Base-by-base conservation (phyloP, 148 eudicot genomes). In the Vaccinium vitisidaea region DNA sequence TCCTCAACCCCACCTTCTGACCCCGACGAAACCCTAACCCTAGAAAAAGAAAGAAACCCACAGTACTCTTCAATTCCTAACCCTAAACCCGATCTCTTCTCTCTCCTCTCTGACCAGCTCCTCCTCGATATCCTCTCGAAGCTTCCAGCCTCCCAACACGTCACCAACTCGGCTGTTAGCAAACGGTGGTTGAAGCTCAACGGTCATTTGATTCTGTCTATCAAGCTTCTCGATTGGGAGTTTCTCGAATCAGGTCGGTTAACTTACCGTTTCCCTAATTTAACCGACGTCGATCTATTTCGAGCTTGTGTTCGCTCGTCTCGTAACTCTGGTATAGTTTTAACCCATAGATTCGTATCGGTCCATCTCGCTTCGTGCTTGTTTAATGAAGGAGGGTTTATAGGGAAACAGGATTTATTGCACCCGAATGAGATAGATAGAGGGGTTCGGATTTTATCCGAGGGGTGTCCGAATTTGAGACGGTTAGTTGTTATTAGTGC, bases 211-310 rank as follows among this genome's bases (percentile, higher is more conserved):
- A 84, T 97, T 32, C 75, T 74, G 5, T 87, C 90, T 1, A 61
- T 95, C 19, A 85, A 69, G 77, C 19, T 97, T 0, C 69, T 90
- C 18, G 98, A 97, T 83, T 97, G 95, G 98, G 98, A 90, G 15
- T 92, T 97, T 85, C 84, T 97, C 21, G 94, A 89, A 71, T 95
- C 98, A 0, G 98, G 99, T 8, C 84, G 95, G 85, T 80, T 94
- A 21, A 75, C 79, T 6, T 43, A 59, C 77, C 90, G 99, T 4
- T 97, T 97, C 80, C 94, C 98, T 43, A 87, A 88, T 89, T 89
- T 97, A 71, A 82, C 79, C 16, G 93, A 89, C 74, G 49, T 97
- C 77, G 85, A 90, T 85, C 82, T 95, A 32, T 90, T 88, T 23
- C 90, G 86, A 50, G 93, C 94, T 65, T 91, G 93, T 83, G 82